Conservation (phyloP, 257 asterid genomes). For the Scutellaria baicalensis region DNA sequence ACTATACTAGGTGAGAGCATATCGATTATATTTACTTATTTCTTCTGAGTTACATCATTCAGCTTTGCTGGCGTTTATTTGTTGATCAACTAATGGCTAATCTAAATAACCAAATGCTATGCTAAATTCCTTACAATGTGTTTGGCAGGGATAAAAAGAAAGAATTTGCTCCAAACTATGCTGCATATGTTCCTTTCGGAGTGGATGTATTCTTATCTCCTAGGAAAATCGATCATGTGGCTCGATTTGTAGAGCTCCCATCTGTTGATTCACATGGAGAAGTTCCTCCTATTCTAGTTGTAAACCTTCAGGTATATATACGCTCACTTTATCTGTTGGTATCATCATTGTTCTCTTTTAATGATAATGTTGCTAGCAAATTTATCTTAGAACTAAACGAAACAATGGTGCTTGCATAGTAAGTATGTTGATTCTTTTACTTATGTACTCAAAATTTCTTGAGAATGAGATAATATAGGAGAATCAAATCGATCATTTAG, state of each 20-base stretch:
- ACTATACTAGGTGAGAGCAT: conserved; percentile 50
- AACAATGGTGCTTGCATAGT: neutral
- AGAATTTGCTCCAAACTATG: conserved; percentile 51
- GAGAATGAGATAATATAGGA: neutral
- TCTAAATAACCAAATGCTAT: neutral
- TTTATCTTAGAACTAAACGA: neutral
- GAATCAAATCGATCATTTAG: neutral
- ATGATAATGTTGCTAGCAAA: neutral
- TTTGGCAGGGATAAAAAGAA: conserved; percentile 86
- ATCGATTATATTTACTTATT: neutral
- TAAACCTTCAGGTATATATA: conserved; percentile 77
- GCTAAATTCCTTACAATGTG: neutral
- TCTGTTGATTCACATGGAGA: conserved; percentile 50
- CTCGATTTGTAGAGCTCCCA: conserved; percentile 89
- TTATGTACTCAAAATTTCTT: neutral
- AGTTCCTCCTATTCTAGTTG: conserved; percentile 73
- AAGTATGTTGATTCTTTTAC: neutral
- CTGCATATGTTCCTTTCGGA: conserved; percentile 87
- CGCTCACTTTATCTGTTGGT: neutral
- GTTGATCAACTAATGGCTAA: neutral
- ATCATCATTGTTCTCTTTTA: neutral
- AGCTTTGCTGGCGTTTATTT: neutral
- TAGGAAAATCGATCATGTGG: conserved; percentile 71
- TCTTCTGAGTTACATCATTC: neutral
- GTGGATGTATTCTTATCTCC: conserved; percentile 80